phyloP scores from a whole-genome alignment of 495 filamentous ascomycete species.

The Ramalina peruviana region DNA sequence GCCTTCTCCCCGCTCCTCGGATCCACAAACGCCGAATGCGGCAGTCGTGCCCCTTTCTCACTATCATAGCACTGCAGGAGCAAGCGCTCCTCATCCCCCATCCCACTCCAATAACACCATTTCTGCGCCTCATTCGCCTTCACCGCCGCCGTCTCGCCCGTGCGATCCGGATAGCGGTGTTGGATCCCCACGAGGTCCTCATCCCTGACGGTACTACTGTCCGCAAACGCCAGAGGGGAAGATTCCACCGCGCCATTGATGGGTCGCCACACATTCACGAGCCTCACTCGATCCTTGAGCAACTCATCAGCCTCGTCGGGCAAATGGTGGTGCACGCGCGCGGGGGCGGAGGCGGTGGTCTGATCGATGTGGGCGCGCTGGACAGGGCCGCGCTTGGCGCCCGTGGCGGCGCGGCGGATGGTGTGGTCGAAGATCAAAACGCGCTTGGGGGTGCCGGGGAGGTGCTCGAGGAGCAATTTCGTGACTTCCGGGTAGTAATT shows the following conservation, averaged over 20 bases:
- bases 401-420: slow-evolving; percentile 46
- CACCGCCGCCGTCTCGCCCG: slow-evolving; percentile 68
- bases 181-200: slow-evolving; percentile 56
- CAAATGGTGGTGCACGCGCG: slow-evolving; percentile 53
- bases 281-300: slow-evolving; percentile 51
- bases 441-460: slow-evolving; percentile 42
- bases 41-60: slow-evolving; percentile 49
- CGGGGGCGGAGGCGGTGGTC: slow-evolving; percentile 44
- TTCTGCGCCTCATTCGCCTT: slow-evolving; percentile 37
- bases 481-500: slow-evolving; percentile 80
- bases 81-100: slow-evolving; percentile 59
- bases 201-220: slow-evolving; percentile 41
- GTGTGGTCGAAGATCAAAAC: slow-evolving; percentile 85
- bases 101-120: slow-evolving; percentile 73
- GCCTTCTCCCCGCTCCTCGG: slow-evolving; percentile 47
- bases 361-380: slow-evolving; percentile 72
- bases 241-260: slow-evolving; percentile 59
- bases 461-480: slow-evolving; percentile 41
- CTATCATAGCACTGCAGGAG: slow-evolving; percentile 76
- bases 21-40: slow-evolving; percentile 74
- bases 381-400: slow-evolving; percentile 49
- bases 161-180: slow-evolving; percentile 60
- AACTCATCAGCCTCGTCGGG: slow-evolving; percentile 42
- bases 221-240: slow-evolving; percentile 57
- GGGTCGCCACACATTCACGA: slow-evolving; percentile 82